Percentiles rank a stretch among this genome's conserved stretches.
These are phyloP conservation scores for Crucibulum laeve DNA, from an alignment of 768 basidiomycete species.

Conservation along the genomic window DNA sequence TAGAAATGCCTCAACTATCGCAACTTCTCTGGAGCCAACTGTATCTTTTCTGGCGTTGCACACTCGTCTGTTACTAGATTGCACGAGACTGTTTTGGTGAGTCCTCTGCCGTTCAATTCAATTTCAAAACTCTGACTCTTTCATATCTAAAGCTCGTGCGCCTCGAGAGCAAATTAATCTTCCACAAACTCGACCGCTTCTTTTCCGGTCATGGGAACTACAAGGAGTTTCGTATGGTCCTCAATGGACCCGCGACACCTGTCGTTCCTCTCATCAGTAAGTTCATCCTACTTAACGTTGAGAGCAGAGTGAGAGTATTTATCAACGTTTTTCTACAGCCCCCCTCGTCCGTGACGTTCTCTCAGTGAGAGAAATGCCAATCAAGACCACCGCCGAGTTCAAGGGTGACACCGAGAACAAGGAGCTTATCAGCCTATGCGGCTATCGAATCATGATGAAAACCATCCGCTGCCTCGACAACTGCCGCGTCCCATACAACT, in stretches of 20 bases:
- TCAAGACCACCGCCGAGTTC: conserved; percentile 2
- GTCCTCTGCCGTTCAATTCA: conserved; percentile 6
- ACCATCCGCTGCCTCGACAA: conserved; percentile 44
- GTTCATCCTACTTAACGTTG: conserved; percentile 3
- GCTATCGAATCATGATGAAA: conserved; percentile 31
- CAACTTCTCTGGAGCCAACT: conserved; percentile 39
- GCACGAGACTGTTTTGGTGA: conserved; percentile 29
- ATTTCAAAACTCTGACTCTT: not conserved
- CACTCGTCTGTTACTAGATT: conserved; percentile 31
- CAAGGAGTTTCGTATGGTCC: conserved; percentile 18
- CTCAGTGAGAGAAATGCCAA: conserved; percentile 12
- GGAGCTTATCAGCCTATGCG: conserved; percentile 30
- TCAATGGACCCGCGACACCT: conserved; percentile 16
- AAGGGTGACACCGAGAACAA: conserved; percentile 7
- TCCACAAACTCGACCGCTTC: conserved; percentile 21
- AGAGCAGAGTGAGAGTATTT: not conserved
- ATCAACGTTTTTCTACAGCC: conserved; percentile 10
- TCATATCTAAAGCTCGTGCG: conserved; percentile 14
- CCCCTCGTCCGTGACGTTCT: conserved; percentile 25
- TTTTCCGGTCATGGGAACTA: conserved; percentile 23
- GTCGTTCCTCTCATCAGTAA: conserved; percentile 30
- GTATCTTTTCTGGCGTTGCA: conserved; percentile 38
- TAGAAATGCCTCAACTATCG: conserved; percentile 41
- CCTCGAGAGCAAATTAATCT: conserved; percentile 21
- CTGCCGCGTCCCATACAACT: conserved; percentile 38